phyloP scores from a whole-genome alignment of 768 basidiomycete genomes.

The Serendipita sp. region DNA sequence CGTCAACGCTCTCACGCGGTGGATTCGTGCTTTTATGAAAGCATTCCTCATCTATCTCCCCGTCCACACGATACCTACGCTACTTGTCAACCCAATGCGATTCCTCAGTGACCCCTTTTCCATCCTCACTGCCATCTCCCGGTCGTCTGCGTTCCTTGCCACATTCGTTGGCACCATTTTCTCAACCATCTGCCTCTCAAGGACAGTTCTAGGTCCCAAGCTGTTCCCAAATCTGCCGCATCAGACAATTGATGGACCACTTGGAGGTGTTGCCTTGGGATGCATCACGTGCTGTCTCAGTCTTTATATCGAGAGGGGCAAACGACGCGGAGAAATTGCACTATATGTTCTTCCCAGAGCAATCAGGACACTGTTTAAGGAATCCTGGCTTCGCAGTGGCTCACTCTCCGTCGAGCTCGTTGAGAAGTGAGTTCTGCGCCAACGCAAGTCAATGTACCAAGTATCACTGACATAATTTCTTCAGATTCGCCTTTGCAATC shows the following conservation, averaged over 20 bases:
- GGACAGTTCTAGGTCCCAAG: conserved; percentile 37
- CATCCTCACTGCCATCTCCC: conserved; percentile 26
- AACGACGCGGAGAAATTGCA: conserved; percentile 60
- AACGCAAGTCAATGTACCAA: neutral
- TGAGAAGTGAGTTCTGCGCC: conserved; percentile 34
- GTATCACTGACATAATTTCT: neutral
- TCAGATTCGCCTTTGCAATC: conserved; percentile 40
- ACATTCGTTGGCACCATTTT: conserved; percentile 56
- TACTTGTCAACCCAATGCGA: neutral
- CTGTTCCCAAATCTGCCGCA: conserved; percentile 52
- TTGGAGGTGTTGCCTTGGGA: conserved; percentile 47
- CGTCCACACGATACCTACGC: conserved; percentile 20
- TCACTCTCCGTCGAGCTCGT: conserved; percentile 23
- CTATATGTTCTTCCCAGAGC: conserved; percentile 63
- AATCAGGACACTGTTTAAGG: conserved; percentile 43
- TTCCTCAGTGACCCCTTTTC: conserved; percentile 20
- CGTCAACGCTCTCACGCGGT: conserved; percentile 39
- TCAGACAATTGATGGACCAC: conserved; percentile 65
- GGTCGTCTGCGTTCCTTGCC: conserved; percentile 57
- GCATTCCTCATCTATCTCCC: conserved; percentile 54
- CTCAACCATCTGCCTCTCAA: conserved; percentile 50
- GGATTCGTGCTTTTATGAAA: conserved; percentile 39
- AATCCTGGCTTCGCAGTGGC: conserved; percentile 32
- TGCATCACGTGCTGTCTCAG: conserved; percentile 56
- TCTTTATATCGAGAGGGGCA: conserved; percentile 61